Evolutionary conservation across 495 filamentous ascomycete genomes (phyloP).

Genomic region (Aspergillus incahuasiensis): DNA sequence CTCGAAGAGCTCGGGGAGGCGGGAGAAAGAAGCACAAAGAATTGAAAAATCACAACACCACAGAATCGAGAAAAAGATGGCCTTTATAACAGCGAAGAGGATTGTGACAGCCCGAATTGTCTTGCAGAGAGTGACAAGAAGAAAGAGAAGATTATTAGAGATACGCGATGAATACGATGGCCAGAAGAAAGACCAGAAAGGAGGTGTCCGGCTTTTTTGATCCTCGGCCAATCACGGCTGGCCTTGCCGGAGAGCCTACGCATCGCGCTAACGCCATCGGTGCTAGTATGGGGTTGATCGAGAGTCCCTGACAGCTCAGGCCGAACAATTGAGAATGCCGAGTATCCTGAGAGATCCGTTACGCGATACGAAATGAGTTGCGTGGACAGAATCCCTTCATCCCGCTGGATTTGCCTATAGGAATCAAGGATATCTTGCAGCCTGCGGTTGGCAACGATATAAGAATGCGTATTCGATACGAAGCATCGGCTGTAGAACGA

Average conservation of each 20-base stretch:
- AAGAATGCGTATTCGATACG: conserved; percentile 5
- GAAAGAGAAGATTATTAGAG: conserved; percentile 16
- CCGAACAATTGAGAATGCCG: neutral
- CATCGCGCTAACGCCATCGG: conserved; percentile 2
- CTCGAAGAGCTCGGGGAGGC: neutral
- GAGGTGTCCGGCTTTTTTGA: conserved; percentile 24
- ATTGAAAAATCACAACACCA: neutral
- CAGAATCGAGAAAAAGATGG: neutral
- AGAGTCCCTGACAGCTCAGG: neutral
- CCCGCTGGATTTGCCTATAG: neutral
- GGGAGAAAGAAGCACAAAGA: neutral
- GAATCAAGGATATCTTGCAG: neutral
- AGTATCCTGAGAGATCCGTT: neutral
- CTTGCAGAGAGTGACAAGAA: conserved; percentile 6
- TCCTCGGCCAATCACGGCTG: conserved; percentile 17
- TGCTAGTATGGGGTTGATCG: conserved; percentile 5
- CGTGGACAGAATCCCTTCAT: neutral
- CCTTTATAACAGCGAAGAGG: conserved; percentile 1
- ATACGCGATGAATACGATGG: conserved; percentile 19
- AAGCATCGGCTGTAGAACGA: neutral
- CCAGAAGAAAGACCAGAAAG: conserved; percentile 23
- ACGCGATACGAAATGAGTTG: neutral
- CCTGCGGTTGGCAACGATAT: neutral
- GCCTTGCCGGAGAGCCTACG: conserved; percentile 4
- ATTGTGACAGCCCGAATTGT: conserved; percentile 10